Conservation (phyloP, 805 yeast genomes). For the Dipodascopsis uninucleata region DNA sequence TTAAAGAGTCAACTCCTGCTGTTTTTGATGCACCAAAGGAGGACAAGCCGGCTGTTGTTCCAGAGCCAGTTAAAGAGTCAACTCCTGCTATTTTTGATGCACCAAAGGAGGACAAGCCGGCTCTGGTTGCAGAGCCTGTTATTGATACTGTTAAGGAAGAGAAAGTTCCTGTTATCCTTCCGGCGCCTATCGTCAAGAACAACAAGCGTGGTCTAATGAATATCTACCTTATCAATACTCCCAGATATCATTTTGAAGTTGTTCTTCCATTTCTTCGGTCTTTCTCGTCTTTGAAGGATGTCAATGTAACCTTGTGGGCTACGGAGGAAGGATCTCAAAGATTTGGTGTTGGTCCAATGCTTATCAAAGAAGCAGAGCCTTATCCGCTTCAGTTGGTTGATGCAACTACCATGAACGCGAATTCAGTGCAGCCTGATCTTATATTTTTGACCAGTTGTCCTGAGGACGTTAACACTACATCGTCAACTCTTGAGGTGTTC, state of each 20-base stretch:
- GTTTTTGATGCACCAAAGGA: no score
- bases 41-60: no score
- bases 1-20: no score
- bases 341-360: conserved; percentile 14
- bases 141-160: no score
- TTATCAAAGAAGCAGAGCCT: conserved; percentile 9
- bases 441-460: conserved; percentile 15
- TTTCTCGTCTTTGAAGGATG: conserved; percentile 9
- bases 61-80: no score
- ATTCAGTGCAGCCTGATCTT: conserved; percentile 7
- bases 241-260: conserved; percentile 25
- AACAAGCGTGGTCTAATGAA: conserved; percentile 2
- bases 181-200: no score
- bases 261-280: conserved; percentile 19
- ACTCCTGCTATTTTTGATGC: no score
- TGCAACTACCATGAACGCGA: neutral
- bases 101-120: no score
- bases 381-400: conserved; percentile 2
- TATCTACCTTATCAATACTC: conserved; percentile 20
- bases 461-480: conserved; percentile 6
- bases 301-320: conserved; percentile 18
- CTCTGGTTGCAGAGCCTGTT: no score
- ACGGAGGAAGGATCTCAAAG: neutral
- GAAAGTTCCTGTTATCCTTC: no score
- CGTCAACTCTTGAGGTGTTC: neutral